Evolutionary conservation across 1,284 basidiomycete genomes (phyloP).

Genomic region (Lentinula novae-zelandiae): DNA sequence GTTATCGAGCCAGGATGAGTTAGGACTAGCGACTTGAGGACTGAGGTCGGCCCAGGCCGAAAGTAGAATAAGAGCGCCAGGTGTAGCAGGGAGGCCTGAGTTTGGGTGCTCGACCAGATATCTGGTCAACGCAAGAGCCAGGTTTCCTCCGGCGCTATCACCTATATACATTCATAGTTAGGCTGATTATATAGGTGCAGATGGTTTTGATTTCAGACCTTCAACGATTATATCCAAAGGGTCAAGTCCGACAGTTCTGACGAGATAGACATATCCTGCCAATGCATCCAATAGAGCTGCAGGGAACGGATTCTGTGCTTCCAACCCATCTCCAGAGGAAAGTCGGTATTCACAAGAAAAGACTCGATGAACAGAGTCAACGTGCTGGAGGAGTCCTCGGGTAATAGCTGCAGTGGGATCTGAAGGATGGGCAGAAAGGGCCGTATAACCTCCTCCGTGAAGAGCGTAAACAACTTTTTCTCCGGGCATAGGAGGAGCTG

Average conservation of each 20-base stretch:
- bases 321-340: constrained; percentile 33
- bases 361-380: constrained; percentile 35
- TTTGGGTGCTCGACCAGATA: constrained; percentile 44
- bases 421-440: constrained; percentile 40
- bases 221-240: constrained; percentile 58
- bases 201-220: background rate
- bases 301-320: constrained; percentile 49
- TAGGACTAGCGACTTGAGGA: constrained; percentile 27
- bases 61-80: constrained; percentile 49
- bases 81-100: constrained; percentile 34
- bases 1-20: constrained; percentile 30
- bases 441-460: constrained; percentile 48
- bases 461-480: constrained; percentile 51
- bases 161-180: background rate
- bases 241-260: constrained; percentile 44
- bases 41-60: constrained; percentile 59
- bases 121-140: constrained; percentile 55
- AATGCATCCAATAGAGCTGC: constrained; percentile 60
- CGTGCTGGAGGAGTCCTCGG: constrained; percentile 33
- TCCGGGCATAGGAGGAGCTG: constrained; percentile 33
- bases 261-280: constrained; percentile 58
- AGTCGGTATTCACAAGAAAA: constrained; percentile 50
- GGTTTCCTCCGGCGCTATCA: constrained; percentile 73
- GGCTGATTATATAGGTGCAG: background rate
- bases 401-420: constrained; percentile 29